A percentile compares a stretch with the other conserved stretches of the same genome.
Conservation (phyloP, 179 eudicot genomes). For the Carnegiea gigantea region DNA sequence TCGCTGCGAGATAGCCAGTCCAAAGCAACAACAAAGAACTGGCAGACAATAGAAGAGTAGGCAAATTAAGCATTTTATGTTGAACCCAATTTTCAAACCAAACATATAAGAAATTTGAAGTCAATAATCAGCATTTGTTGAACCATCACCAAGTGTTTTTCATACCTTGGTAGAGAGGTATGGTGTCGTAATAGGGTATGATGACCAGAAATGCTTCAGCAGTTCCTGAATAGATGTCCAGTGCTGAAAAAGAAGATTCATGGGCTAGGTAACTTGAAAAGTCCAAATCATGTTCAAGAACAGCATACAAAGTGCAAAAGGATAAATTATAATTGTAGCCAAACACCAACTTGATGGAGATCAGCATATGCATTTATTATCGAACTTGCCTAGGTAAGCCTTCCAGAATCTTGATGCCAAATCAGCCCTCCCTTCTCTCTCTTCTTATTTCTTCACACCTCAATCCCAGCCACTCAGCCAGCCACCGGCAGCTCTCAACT, state of each 20-base stretch:
- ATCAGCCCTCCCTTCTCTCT: background rate
- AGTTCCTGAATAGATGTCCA: constrained; percentile 93
- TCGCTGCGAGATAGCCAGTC: background rate
- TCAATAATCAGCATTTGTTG: background rate
- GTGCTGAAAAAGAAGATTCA: constrained; percentile 51
- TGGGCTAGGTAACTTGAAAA: background rate
- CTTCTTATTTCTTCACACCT: too few species aligned
- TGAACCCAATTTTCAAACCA: background rate
- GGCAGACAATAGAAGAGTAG: background rate
- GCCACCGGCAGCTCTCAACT: too few species aligned
- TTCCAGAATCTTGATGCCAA: background rate
- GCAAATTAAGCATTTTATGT: background rate
- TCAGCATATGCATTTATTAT: background rate
- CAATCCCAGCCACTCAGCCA: too few species aligned
- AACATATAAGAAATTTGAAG: background rate
- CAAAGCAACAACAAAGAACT: background rate
- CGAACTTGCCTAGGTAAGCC: background rate
- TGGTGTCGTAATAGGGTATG: constrained; percentile 82
- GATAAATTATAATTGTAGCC: background rate
- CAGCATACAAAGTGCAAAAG: constrained; percentile 9
- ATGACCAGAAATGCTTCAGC: constrained; percentile 96
- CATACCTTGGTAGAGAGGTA: constrained; percentile 70
- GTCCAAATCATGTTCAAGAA: background rate
- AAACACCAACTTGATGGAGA: background rate
- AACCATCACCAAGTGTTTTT: background rate